A percentile compares a stretch with the other conserved stretches of the same genome.
phyloP scores from a whole-genome alignment of 1,284 basidiomycete species.

The Serendipita sp. region DNA sequence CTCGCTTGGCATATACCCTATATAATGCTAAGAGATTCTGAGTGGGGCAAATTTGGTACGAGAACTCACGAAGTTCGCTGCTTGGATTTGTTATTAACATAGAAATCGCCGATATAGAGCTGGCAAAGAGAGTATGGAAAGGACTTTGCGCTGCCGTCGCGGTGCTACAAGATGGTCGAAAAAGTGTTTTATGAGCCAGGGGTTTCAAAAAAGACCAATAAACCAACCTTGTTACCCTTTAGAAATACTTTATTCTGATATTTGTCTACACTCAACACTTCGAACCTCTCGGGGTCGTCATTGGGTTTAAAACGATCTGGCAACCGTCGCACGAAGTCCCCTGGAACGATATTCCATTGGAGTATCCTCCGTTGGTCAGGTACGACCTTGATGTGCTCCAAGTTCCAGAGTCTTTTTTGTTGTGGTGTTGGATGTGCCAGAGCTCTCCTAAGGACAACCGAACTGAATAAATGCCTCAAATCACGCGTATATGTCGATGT shows the following conservation, averaged over 20 bases:
- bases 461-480: conserved; percentile 3
- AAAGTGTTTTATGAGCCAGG: neutral
- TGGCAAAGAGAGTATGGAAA: conserved; percentile 62
- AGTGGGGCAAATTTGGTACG: conserved; percentile 27
- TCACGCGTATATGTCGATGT: neutral
- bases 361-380: conserved; percentile 57
- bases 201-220: neutral
- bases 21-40: conserved; percentile 1
- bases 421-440: neutral
- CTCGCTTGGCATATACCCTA: conserved; percentile 61
- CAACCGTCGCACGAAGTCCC: conserved; percentile 49
- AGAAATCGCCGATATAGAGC: conserved; percentile 51
- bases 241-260: conserved; percentile 56
- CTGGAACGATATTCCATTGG: conserved; percentile 73
- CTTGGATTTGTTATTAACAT: conserved; percentile 32
- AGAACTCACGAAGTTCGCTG: conserved; percentile 22
- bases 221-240: conserved; percentile 29
- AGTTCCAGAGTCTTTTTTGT: neutral
- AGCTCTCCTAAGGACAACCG: neutral
- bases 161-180: neutral
- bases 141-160: neutral
- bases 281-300: conserved; percentile 32
- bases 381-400: conserved; percentile 30
- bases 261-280: conserved; percentile 58
- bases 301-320: conserved; percentile 44